A percentile compares a stretch with the other conserved stretches of the same genome.
These are phyloP conservation scores for Pseudocercospora pini-densiflorae DNA, from an alignment of 2,329 filamentous ascomycete species.

Conservation along the genomic window DNA sequence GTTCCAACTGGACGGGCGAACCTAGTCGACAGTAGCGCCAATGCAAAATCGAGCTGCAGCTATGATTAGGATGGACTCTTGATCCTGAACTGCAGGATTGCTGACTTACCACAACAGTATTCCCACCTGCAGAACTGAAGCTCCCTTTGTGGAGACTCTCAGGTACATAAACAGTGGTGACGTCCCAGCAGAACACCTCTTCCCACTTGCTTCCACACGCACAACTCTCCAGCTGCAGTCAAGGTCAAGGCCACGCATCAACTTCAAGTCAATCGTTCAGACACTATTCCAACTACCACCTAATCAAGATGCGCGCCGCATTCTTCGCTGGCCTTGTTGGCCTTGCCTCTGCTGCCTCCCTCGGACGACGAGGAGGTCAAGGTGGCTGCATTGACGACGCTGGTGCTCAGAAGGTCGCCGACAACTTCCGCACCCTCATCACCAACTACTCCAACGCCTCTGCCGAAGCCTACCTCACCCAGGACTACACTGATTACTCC, in stretches of 20 bases:
- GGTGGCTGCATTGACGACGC: slow-evolving; percentile 10
- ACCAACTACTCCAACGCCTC: slow-evolving; percentile 35
- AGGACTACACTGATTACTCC: slow-evolving; percentile 41
- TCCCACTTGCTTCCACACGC: background rate
- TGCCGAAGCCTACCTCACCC: slow-evolving; percentile 34
- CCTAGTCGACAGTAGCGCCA: slow-evolving; percentile 6
- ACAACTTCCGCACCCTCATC: slow-evolving; percentile 40
- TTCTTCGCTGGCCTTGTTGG: slow-evolving; percentile 13
- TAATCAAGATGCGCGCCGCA: slow-evolving; percentile 17
- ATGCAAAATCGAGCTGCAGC: slow-evolving; percentile 5
- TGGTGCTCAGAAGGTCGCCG: slow-evolving; percentile 32
- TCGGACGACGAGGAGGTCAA: background rate
- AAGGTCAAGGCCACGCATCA: slow-evolving; percentile 3
- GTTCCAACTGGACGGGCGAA: slow-evolving; percentile 1
- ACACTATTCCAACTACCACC: slow-evolving; percentile 2
- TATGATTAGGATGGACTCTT: slow-evolving; percentile 3
- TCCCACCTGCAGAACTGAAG: background rate
- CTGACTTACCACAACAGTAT: background rate
- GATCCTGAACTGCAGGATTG: slow-evolving; percentile 1
- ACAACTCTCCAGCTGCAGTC: slow-evolving; percentile 1
- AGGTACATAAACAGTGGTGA: slow-evolving; percentile 5
- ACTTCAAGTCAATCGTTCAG: slow-evolving; percentile 10
- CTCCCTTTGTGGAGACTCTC: background rate
- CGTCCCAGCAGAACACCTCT: background rate
- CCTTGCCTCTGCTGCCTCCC: slow-evolving; percentile 5